Evolutionary conservation across 2,329 filamentous ascomycete genomes (phyloP), one percentile per base, ranked within the genome.

Genomic region (Triangularia verruculosa): DNA sequence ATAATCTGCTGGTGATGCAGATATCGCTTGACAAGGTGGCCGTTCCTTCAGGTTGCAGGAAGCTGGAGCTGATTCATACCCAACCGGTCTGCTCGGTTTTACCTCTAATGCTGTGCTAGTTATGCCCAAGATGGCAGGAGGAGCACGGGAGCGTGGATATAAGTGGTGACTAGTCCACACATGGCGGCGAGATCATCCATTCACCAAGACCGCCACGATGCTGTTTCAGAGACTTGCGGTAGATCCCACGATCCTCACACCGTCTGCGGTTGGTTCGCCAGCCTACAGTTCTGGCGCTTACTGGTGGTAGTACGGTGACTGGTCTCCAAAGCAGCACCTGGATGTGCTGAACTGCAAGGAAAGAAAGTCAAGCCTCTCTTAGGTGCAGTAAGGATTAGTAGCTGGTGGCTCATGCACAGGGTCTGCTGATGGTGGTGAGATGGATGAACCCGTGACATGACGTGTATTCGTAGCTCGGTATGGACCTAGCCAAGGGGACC

Each of bases 101-200:
- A 39, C 55, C 39, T 24, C 30, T 24, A 8, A 15, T 2, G 25
- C 11, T 20, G 15, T 25, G 15, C 20, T 22, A 22, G 24, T 43
- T 43, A 52, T 59, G 39, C 57, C 57, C 34, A 59, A 59, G 34
- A 52, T 43, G 57, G 57, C 39, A 59, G 39, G 25, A 59, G 57
- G 57, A 52, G 24, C 22, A 39, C n/a, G 15, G 25, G 20, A 24
- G 24, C 15, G 13, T 59, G 57, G 39, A 52, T 52, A 43, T 59
- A 52, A 59, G 57, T 59, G 57, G 39, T 59, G 52, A 59, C 25
- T 30, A 15, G 57, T 59, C 13, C 30, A 28, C 57, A 52, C 25
- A 17, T 25, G 39, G 22, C n/a, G 11, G n/a, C 27, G 39, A 58
- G 28, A 52, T 59, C 39, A 52, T 39, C 39, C 57, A 52, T 20